Conservation (phyloP, 805 yeast genomes). For the Kazachstania psychrophila region DNA sequence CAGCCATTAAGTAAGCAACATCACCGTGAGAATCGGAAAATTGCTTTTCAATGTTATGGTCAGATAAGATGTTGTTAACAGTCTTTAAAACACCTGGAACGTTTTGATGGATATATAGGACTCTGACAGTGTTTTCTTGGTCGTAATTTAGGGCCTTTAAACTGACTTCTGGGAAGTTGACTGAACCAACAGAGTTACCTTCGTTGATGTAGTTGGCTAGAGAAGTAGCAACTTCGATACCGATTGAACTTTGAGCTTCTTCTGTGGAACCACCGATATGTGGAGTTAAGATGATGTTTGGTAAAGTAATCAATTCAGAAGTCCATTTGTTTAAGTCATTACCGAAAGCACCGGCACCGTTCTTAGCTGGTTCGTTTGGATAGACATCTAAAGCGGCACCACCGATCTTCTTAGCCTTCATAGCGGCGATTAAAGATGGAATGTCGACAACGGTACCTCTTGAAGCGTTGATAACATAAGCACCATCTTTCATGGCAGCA, state of each 20-base stretch:
- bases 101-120: slow-evolving; percentile 90
- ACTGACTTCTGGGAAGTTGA: slow-evolving; percentile 96
- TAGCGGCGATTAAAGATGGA: slow-evolving; percentile 84
- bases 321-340: slow-evolving; percentile 74
- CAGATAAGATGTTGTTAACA: slow-evolving; percentile 89
- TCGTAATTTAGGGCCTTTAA: slow-evolving; percentile 81
- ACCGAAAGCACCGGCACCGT: slow-evolving; percentile 73
- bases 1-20: slow-evolving; percentile 96
- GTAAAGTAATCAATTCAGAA: slow-evolving; percentile 67
- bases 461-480: slow-evolving; percentile 90
- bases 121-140: slow-evolving; percentile 84
- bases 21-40: slow-evolving; percentile 95
- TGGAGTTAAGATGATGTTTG: slow-evolving; percentile 89
- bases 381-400: slow-evolving; percentile 96
- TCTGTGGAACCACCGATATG: slow-evolving; percentile 99
- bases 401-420: slow-evolving; percentile 87
- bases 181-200: slow-evolving; percentile 91
- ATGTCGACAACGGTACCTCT: slow-evolving; percentile 97
- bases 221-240: slow-evolving; percentile 85
- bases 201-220: slow-evolving; percentile 88
- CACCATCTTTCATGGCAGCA: slow-evolving; percentile 92
- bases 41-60: slow-evolving; percentile 95
- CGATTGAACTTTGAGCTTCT: slow-evolving; percentile 97
- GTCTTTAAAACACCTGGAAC: slow-evolving; percentile 98
- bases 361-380: slow-evolving; percentile 95